These are phyloP conservation scores for Geranium rotundifolium DNA, from an alignment of 345 rosid genomes.

Conservation along the genomic window DNA sequence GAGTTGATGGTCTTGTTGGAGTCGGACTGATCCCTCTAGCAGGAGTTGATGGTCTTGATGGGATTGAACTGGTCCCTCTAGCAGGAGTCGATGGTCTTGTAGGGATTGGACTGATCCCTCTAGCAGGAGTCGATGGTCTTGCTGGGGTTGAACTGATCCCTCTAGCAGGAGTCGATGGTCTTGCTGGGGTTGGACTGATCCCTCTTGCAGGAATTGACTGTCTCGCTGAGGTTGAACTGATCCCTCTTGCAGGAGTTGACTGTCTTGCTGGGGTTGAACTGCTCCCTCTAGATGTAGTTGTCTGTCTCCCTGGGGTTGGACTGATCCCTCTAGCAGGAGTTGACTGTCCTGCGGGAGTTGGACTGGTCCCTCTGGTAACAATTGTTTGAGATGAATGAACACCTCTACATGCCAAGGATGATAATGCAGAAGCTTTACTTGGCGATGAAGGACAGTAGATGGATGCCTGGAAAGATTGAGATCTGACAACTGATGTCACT, in stretches of 20 bases:
- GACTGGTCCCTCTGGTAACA: conserved; percentile 1
- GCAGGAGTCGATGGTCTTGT: conserved; percentile 37
- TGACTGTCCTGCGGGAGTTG: neutral
- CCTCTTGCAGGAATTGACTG: conserved; percentile 32
- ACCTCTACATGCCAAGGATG: conserved; percentile 36
- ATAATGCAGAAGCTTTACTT: conserved; percentile 30
- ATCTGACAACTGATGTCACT: conserved; percentile 33
- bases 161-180: neutral
- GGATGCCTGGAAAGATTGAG: conserved; percentile 37
- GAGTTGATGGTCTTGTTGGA: conserved; percentile 52
- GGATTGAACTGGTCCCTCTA: conserved; percentile 21
- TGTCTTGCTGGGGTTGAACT: conserved; percentile 53
- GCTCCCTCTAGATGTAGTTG: conserved; percentile 62
- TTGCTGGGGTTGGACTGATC: conserved; percentile 11
- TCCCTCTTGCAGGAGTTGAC: conserved; percentile 31
- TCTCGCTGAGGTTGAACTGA: conserved; percentile 60
- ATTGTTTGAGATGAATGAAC: conserved; percentile 19
- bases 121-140: conserved; percentile 65
- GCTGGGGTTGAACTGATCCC: conserved; percentile 33
- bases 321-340: conserved; percentile 10
- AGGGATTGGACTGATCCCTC: conserved; percentile 63
- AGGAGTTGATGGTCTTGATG: no score
- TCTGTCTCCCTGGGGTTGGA: conserved; percentile 51
- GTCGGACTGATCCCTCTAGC: conserved; percentile 27
- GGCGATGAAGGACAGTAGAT: conserved; percentile 64